Evolutionary conservation across 2,329 filamentous ascomycete genomes (phyloP).

Genomic region (Cytospora schulzeri): DNA sequence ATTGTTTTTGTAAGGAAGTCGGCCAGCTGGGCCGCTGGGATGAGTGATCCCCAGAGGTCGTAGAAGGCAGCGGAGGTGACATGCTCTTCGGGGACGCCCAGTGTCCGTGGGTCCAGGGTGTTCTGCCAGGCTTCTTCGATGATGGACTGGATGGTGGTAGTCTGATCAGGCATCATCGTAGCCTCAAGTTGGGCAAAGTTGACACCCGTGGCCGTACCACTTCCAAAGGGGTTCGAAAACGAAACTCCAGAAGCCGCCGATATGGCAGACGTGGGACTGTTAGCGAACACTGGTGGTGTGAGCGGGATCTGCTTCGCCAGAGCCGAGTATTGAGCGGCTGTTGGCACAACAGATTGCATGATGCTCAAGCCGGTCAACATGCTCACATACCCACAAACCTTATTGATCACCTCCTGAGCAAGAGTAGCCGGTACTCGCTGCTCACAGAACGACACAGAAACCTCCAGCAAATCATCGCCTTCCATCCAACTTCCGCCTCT

Average conservation of each 20-base stretch:
- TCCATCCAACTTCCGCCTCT: constrained; percentile 30
- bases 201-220: constrained; percentile 10
- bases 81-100: constrained; percentile 44
- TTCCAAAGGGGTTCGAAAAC: constrained; percentile 30
- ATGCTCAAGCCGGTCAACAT: constrained; percentile 50
- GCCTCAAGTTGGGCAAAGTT: constrained; percentile 26
- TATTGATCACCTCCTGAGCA: constrained; percentile 47
- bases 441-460: constrained; percentile 50
- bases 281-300: constrained; percentile 31
- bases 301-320: constrained; percentile 48
- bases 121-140: constrained; percentile 49
- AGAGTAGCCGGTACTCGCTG: constrained; percentile 45
- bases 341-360: constrained; percentile 49
- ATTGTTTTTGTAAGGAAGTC: constrained; percentile 42
- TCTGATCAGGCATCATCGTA: constrained; percentile 43
- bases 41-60: constrained; percentile 51
- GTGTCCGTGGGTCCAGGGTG: constrained; percentile 43
- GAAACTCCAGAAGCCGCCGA: constrained; percentile 26
- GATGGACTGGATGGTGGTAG: constrained; percentile 43
- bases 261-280: constrained; percentile 1
- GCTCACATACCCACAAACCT: constrained; percentile 49
- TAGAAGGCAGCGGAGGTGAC: constrained; percentile 52
- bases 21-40: constrained; percentile 52
- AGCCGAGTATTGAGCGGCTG: constrained; percentile 44
- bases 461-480: constrained; percentile 40